Percentiles rank a stretch among this genome's conserved stretches.
These are phyloP conservation scores for Simplicillium aogashimaense DNA, from an alignment of 2,329 filamentous ascomycete genomes.

Conservation along the genomic window DNA sequence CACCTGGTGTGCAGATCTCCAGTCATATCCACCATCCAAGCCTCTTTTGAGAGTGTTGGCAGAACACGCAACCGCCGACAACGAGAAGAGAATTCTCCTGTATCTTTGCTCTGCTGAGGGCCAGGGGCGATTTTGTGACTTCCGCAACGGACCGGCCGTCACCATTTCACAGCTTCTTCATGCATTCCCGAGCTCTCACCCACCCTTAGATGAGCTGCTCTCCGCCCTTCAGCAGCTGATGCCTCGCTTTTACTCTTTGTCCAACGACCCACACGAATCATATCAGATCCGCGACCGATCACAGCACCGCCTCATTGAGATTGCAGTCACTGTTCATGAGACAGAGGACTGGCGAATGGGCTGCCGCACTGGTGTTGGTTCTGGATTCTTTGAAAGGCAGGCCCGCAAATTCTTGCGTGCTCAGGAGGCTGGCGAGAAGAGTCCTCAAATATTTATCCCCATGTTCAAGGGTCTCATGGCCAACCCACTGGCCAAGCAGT, in stretches of 20 bases:
- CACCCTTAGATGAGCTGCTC: conserved; percentile 73
- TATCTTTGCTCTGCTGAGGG: conserved; percentile 86
- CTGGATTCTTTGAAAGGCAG: conserved; percentile 85
- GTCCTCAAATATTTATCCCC: conserved; percentile 64
- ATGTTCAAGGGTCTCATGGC: conserved; percentile 99
- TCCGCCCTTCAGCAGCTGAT: conserved; percentile 78
- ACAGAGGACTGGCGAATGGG: conserved; percentile 67
- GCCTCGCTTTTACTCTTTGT: conserved; percentile 97
- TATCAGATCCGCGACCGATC: conserved; percentile 59
- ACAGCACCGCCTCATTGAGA: conserved; percentile 75
- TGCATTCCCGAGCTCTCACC: conserved; percentile 86
- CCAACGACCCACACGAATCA: conserved; percentile 81
- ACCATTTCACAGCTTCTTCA: conserved; percentile 77
- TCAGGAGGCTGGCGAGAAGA: conserved; percentile 47
- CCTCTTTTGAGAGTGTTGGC: conserved; percentile 74
- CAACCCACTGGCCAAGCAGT: conserved; percentile 86
- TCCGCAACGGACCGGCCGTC: conserved; percentile 80
- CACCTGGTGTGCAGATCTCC: conserved; percentile 90
- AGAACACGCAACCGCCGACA: conserved; percentile 68
- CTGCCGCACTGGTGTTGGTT: conserved; percentile 73
- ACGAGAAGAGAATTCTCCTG: conserved; percentile 80
- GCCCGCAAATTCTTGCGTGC: conserved; percentile 63
- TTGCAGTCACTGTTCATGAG: conserved; percentile 95
- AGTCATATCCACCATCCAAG: conserved; percentile 88
- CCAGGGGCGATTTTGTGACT: conserved; percentile 85